These are phyloP conservation scores for Phaeolepiota aurea DNA, from an alignment of 768 basidiomycete genomes.

Conservation along the genomic window DNA sequence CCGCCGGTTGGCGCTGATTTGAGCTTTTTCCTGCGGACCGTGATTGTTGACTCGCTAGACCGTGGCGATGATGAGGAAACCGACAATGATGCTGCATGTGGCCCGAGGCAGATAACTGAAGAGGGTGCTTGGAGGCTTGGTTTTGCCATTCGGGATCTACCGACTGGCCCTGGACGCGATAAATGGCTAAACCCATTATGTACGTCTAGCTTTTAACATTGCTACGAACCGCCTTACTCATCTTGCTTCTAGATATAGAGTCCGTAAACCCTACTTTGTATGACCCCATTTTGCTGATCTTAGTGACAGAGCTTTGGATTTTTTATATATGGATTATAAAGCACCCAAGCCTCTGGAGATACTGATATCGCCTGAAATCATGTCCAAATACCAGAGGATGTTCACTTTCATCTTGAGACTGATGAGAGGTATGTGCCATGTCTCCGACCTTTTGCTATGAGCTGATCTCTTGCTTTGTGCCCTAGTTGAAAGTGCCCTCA, in stretches of 20 bases:
- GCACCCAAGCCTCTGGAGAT: slow-evolving; percentile 73
- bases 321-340: slow-evolving; percentile 84
- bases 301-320: slow-evolving; percentile 67
- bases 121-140: slow-evolving; percentile 74
- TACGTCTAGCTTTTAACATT: slow-evolving; percentile 29
- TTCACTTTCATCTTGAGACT: slow-evolving; percentile 76
- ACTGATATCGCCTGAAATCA: slow-evolving; percentile 58
- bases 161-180: slow-evolving; percentile 52
- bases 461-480: background rate
- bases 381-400: slow-evolving; percentile 83
- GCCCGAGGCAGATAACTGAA: slow-evolving; percentile 25
- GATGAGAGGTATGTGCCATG: slow-evolving; percentile 52
- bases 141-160: slow-evolving; percentile 75
- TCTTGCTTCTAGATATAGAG: background rate
- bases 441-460: slow-evolving; percentile 5
- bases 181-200: slow-evolving; percentile 80
- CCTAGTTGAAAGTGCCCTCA: slow-evolving; percentile 60
- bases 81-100: slow-evolving; percentile 8
- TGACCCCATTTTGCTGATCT: slow-evolving; percentile 3
- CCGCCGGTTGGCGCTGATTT: slow-evolving; percentile 83
- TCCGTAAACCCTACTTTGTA: background rate
- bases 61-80: slow-evolving; percentile 19
- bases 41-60: slow-evolving; percentile 77
- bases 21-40: slow-evolving; percentile 74
- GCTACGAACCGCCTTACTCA: background rate